A percentile compares a stretch with the other conserved stretches of the same genome.
Evolutionary conservation across 2,329 filamentous ascomycete species (phyloP).

Genomic region (Colletotrichum sp.): DNA sequence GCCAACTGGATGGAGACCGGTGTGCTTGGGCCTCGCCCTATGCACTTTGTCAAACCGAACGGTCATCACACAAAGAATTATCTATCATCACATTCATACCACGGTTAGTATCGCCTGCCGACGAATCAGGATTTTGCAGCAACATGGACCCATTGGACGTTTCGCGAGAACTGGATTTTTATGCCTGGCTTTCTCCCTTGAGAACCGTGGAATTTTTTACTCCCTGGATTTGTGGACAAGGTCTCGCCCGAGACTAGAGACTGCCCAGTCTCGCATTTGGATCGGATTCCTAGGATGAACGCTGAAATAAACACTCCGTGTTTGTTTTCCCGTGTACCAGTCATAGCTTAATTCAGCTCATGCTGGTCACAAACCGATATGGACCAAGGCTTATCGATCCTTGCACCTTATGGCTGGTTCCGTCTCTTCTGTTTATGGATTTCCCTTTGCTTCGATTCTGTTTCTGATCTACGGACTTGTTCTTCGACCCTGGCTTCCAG

Average conservation of each 20-base stretch:
- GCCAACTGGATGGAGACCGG: conserved; percentile 8
- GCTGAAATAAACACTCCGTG: neutral
- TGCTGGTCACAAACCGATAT: neutral
- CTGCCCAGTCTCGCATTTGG: conserved; percentile 5
- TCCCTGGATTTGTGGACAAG: neutral
- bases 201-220: neutral
- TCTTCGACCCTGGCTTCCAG: neutral
- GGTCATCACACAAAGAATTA: conserved; percentile 33
- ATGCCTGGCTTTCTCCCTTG: neutral
- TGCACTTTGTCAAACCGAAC: conserved; percentile 34
- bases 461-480: neutral
- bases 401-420: neutral
- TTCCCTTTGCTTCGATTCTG: conserved; percentile 6
- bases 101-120: conserved; percentile 44
- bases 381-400: neutral
- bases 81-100: neutral
- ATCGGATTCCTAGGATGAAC: neutral
- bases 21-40: neutral
- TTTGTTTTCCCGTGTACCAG: neutral
- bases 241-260: conserved; percentile 12
- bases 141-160: conserved; percentile 26
- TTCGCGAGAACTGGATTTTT: neutral
- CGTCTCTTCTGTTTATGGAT: conserved; percentile 17
- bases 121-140: neutral
- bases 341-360: neutral